Base-by-base conservation (phyloP, 2,329 filamentous ascomycete species). In the Chrysosphaeria jannelii region DNA sequence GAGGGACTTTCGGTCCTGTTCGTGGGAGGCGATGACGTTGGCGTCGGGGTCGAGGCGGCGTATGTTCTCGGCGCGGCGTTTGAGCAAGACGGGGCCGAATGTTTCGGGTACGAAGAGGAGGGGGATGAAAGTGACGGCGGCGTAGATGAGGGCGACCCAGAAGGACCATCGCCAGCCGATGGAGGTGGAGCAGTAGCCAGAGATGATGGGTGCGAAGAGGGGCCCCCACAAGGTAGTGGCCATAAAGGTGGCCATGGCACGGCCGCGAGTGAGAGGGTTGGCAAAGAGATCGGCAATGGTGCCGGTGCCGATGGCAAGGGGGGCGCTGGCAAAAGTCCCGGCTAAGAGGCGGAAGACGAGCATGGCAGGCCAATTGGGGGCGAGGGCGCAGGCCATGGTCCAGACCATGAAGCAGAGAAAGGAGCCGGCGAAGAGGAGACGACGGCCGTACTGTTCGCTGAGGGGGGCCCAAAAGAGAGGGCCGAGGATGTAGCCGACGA, bases 131-230 rank as follows among this genome's bases (percentile, higher is more conserved):
- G 63, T 65, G 1, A 43, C 41, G 13, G 56, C 66, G 3, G 68
- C 69, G 25, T 72, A 48, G 10, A 78, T 69, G 10, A 72, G 46
- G 9, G 48, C 65, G 13, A 75, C 52, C 57, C 66, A 72, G 35
- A 71, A 71, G 2, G 54, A 44, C 68, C 67, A 74, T 20, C 60
- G 51, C 68, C 67, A 74, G 13, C 53, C 56, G 13, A 68, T 51
- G 2, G 47, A 50, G 2, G 47, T 37, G 1, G 57, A 47, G 19
- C 58, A 53, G 39, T 55, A 71, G 7, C 65, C 67, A 1, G 59
- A 61, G 12, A 67, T 50, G 10, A 67, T 56, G 3, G 67, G 67
- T 1, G 62, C 59, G 3, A 65, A 39, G n/a, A 72, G 48, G 1
- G 64, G 67, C 0, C 68, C 68, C 21, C 59, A 59, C 1, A 58